phyloP scores from a whole-genome alignment of 306 rosid species.

The Trichosanthes cucumerina region DNA sequence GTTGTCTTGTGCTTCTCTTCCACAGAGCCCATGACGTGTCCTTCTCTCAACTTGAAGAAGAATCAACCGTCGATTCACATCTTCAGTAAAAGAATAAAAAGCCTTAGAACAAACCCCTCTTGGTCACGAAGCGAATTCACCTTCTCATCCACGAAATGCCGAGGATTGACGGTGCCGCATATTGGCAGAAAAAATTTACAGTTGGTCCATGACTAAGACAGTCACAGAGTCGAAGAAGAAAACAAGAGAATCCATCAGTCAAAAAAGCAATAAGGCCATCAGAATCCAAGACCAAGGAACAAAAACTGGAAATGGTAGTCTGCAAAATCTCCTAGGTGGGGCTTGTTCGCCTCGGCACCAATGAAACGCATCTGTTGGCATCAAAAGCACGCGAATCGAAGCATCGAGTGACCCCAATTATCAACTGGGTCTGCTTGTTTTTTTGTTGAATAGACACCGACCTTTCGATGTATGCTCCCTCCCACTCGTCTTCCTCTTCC shows the following conservation, averaged over 20 bases:
- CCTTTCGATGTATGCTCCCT: constrained; percentile 54
- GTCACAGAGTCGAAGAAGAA: constrained; percentile 12
- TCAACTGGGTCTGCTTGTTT: constrained; percentile 35
- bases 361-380: constrained; percentile 34
- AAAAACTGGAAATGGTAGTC: constrained; percentile 52
- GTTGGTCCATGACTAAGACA: constrained; percentile 17
- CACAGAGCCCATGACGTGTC: constrained; percentile 41
- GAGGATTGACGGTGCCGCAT: background rate
- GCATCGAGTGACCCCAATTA: constrained; percentile 30
- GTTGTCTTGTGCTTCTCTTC: constrained; percentile 52
- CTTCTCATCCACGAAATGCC: constrained; percentile 7
- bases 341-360: constrained; percentile 17
- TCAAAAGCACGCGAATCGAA: constrained; percentile 82
- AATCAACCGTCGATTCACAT: constrained; percentile 26
- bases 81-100: constrained; percentile 18
- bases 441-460: constrained; percentile 52
- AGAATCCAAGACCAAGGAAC: constrained; percentile 36
- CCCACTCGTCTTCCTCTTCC: background rate
- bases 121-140: constrained; percentile 10
- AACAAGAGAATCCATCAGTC: constrained; percentile 22
- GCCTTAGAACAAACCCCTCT: background rate
- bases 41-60: constrained; percentile 8
- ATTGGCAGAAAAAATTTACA: constrained; percentile 1
- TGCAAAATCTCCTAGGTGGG: constrained; percentile 36
- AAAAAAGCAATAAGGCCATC: constrained; percentile 24